phyloP scores from a whole-genome alignment of 352 stramenopile genomes.

The Phytophthora pini region DNA sequence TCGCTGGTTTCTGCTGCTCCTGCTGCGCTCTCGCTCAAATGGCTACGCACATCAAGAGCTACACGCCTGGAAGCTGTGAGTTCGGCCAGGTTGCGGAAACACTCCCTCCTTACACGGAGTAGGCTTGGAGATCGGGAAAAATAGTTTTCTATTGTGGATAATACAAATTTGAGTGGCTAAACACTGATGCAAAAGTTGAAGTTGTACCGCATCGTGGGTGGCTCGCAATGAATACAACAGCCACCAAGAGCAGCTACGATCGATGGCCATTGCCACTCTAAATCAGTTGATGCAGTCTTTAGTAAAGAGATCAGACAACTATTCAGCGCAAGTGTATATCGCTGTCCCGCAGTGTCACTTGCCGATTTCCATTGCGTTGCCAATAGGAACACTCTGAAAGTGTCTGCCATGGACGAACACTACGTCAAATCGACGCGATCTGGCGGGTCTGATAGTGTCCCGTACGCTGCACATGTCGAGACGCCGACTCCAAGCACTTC shows the following conservation, averaged over 20 bases:
- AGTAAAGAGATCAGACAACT: not conserved
- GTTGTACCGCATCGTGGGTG: slow-evolving; percentile 12
- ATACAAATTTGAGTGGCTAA: slow-evolving; percentile 7
- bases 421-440: slow-evolving; percentile 29
- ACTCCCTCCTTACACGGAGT: slow-evolving; percentile 42
- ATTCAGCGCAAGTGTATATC: slow-evolving; percentile 1
- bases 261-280: slow-evolving; percentile 3
- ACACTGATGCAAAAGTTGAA: slow-evolving; percentile 15
- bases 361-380: slow-evolving; percentile 1
- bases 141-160: slow-evolving; percentile 3
- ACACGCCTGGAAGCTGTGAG: slow-evolving; percentile 48
- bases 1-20: slow-evolving; percentile 46
- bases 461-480: slow-evolving; percentile 24
- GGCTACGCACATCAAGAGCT: slow-evolving; percentile 65
- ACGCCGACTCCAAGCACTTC: not conserved
- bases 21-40: slow-evolving; percentile 60
- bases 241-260: slow-evolving; percentile 15
- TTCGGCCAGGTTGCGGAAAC: slow-evolving; percentile 37
- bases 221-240: slow-evolving; percentile 24
- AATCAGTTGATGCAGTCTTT: no score
- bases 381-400: not conserved
- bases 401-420: slow-evolving; percentile 18
- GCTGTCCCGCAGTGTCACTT: slow-evolving; percentile 12
- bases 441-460: slow-evolving; percentile 8
- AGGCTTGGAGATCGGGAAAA: slow-evolving; percentile 9